phyloP scores from a whole-genome alignment of 179 eudicot species.

The Nepenthes alata region DNA sequence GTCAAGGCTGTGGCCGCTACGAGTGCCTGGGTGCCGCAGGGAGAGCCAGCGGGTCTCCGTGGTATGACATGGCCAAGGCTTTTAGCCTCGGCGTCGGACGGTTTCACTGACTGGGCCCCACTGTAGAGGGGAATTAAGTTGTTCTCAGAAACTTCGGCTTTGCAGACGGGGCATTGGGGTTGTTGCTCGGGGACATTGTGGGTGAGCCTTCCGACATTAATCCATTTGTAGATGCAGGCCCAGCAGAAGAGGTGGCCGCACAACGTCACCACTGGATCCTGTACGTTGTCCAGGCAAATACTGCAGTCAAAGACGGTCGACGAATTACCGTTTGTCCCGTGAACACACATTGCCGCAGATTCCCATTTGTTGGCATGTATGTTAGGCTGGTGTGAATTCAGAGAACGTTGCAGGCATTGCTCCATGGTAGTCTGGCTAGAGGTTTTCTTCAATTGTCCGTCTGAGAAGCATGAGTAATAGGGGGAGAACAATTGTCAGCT shows the following conservation, averaged over 20 bases:
- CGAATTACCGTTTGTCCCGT: slow-evolving; percentile 15
- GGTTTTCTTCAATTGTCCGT: background rate
- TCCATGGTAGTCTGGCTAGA: slow-evolving; percentile 21
- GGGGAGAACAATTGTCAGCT: too few species aligned
- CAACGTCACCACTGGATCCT: slow-evolving; percentile 70
- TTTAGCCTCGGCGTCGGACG: background rate
- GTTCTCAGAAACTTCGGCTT: slow-evolving; percentile 35
- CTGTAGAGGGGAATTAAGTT: slow-evolving; percentile 64
- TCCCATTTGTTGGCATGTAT: slow-evolving; percentile 18
- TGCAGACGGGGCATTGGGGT: slow-evolving; percentile 77
- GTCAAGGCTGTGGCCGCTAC: slow-evolving; percentile 4
- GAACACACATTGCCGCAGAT: slow-evolving; percentile 9
- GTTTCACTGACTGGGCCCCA: slow-evolving; percentile 24
- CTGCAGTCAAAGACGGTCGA: slow-evolving; percentile 60
- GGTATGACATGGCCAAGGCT: slow-evolving; percentile 29
- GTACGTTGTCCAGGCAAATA: slow-evolving; percentile 58
- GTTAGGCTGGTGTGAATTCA: slow-evolving; percentile 8
- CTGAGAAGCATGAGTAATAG: slow-evolving; percentile 1
- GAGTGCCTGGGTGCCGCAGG: slow-evolving; percentile 10
- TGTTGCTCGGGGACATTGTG: slow-evolving; percentile 17
- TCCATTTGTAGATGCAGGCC: slow-evolving; percentile 85
- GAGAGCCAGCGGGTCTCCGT: slow-evolving; percentile 38
- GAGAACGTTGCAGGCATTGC: slow-evolving; percentile 21
- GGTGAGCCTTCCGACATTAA: slow-evolving; percentile 23
- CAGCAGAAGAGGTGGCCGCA: slow-evolving; percentile 91